These are phyloP conservation scores for Cladosporium velox DNA, from an alignment of 2,329 filamentous ascomycete genomes.

Conservation along the genomic window DNA sequence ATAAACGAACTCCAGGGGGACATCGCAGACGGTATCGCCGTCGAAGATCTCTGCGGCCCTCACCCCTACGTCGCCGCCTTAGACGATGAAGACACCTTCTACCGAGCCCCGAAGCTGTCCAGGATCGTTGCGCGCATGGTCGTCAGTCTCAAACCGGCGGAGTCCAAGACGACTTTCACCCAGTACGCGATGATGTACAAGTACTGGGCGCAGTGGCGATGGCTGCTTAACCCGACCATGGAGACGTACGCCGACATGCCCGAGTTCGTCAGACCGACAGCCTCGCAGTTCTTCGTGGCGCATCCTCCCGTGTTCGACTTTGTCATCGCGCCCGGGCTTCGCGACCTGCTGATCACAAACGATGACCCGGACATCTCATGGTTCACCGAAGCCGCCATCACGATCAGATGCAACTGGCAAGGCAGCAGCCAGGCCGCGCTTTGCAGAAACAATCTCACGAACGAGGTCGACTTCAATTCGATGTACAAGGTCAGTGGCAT, in stretches of 20 bases:
- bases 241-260: constrained; percentile 15
- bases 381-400: constrained; percentile 16
- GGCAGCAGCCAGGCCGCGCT: not conserved
- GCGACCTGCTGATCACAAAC: not conserved
- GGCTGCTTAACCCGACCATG: constrained; percentile 12
- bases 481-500: constrained; percentile 15
- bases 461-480: constrained; percentile 16
- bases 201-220: constrained; percentile 11
- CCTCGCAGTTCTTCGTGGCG: constrained; percentile 9
- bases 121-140: constrained; percentile 9
- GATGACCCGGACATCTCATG: not conserved
- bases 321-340: constrained; percentile 2
- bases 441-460: not conserved
- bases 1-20: not conserved
- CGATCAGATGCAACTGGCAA: constrained; percentile 8
- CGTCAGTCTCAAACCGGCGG: constrained; percentile 2
- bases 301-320: constrained; percentile 17
- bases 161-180: not conserved
- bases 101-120: constrained; percentile 14
- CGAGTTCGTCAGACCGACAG: constrained; percentile 1
- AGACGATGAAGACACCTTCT: not conserved
- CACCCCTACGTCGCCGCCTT: constrained; percentile 13
- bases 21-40: not conserved
- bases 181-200: constrained; percentile 17
- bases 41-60: constrained; percentile 14